phyloP scores from a whole-genome alignment of 345 rosid genomes.

The Microcos paniculata region DNA sequence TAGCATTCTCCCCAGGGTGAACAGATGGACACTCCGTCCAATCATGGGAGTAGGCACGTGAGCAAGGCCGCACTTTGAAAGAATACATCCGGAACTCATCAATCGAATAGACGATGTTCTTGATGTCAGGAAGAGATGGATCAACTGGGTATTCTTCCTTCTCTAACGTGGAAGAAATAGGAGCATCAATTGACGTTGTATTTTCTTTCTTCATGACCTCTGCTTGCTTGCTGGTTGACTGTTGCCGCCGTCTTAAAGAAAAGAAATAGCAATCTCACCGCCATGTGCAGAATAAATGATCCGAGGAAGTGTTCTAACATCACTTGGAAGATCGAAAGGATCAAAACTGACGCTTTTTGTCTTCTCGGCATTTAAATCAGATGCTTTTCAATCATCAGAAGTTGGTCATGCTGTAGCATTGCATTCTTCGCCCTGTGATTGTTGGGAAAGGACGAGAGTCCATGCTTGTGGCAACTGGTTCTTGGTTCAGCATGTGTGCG shows the following conservation, averaged over 20 bases:
- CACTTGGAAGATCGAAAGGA: constrained; percentile 98
- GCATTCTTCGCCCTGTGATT: too few relatives aligned
- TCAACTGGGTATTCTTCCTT: too few relatives aligned
- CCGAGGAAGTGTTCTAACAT: constrained; percentile 87
- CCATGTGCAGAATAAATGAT: constrained; percentile 99
- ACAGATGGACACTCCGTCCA: neutral
- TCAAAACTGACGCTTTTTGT: constrained; percentile 75
- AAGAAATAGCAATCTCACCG: constrained; percentile 95
- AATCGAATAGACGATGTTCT: neutral
- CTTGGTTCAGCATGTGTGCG: constrained; percentile 30
- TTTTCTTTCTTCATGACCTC: too few relatives aligned
- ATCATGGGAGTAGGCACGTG: neutral
- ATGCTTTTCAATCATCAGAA: constrained; percentile 48
- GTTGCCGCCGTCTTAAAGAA: constrained; percentile 95
- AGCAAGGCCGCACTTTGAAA: neutral
- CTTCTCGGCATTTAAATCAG: constrained; percentile 59
- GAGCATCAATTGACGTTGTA: too few relatives aligned
- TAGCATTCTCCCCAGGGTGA: too few relatives aligned
- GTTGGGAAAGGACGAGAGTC: constrained; percentile 45
- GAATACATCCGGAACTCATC: neutral
- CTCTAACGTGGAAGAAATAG: too few relatives aligned
- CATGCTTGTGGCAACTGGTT: constrained; percentile 41
- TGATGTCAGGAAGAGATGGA: too few relatives aligned
- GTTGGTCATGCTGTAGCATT: constrained; percentile 50
- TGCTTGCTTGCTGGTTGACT: too few relatives aligned